Percentiles rank a stretch among this genome's conserved stretches.
Conservation (phyloP, 768 basidiomycete species). For the Hericium coralloides region DNA sequence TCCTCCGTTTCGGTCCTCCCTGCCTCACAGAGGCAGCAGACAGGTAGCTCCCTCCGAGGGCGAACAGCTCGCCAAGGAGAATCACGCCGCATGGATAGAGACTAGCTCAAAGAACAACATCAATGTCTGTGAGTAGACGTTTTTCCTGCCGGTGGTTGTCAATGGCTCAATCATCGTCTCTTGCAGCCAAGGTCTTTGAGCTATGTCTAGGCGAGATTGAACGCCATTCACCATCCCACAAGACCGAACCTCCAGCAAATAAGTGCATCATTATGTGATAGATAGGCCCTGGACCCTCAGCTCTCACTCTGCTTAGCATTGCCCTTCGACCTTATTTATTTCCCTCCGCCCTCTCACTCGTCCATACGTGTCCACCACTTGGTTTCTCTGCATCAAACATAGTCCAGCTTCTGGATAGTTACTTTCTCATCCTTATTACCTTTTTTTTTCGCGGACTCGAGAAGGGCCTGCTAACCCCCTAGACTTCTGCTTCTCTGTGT, state of each 20-base stretch:
- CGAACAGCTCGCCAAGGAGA: slow-evolving; percentile 59
- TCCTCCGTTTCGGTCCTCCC: background rate
- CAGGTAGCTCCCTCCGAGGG: slow-evolving; percentile 73
- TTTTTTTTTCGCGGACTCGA: background rate
- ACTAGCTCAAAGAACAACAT: slow-evolving; percentile 81
- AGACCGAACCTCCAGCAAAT: slow-evolving; percentile 32
- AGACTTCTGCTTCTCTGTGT: background rate
- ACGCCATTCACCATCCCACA: slow-evolving; percentile 51
- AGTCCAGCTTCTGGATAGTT: slow-evolving; percentile 1
- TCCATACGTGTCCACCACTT: background rate
- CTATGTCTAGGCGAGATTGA: slow-evolving; percentile 79
- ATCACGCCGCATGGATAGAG: slow-evolving; percentile 77
- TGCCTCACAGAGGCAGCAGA: slow-evolving; percentile 32
- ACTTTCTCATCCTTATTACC: background rate
- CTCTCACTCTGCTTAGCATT: background rate
- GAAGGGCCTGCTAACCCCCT: background rate
- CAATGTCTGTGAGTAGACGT: slow-evolving; percentile 67
- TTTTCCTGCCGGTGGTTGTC: background rate
- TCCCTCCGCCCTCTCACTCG: background rate
- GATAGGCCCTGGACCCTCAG: slow-evolving; percentile 3
- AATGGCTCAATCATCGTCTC: background rate
- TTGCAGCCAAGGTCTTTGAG: slow-evolving; percentile 73
- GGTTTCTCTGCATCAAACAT: background rate
- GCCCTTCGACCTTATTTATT: background rate
- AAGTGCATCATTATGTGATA: slow-evolving; percentile 50